Conservation (phyloP, 2,329 filamentous ascomycete genomes). For the Clarireedia hainanense region DNA sequence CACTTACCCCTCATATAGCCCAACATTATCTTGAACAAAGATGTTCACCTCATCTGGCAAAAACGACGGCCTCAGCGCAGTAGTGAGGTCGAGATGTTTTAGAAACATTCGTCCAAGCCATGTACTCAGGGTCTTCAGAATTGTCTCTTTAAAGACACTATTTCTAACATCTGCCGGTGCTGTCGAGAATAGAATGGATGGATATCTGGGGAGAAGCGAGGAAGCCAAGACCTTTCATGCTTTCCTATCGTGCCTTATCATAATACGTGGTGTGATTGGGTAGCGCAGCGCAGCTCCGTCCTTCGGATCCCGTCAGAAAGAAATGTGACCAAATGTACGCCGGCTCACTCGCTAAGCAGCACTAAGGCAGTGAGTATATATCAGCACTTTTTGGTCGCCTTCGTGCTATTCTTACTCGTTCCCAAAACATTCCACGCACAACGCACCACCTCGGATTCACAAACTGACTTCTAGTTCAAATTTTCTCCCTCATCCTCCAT, state of each 20-base stretch:
- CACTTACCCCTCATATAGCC: conserved; percentile 89
- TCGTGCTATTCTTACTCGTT: neutral
- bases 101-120: conserved; percentile 83
- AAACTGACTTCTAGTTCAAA: neutral
- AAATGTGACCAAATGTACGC: neutral
- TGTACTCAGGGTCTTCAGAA: conserved; percentile 11
- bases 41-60: conserved; percentile 89
- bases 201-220: neutral
- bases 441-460: neutral
- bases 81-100: conserved; percentile 91
- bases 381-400: too few species aligned
- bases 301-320: too few species aligned
- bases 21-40: conserved; percentile 96
- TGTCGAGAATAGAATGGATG: too few species aligned
- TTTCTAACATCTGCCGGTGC: neutral
- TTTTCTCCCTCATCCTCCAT: neutral
- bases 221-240: neutral
- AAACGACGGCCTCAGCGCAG: conserved; percentile 86
- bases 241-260: neutral
- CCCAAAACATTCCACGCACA: neutral
- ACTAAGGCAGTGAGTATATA: too few species aligned
- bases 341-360: conserved; percentile 3
- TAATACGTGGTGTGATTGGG: neutral
- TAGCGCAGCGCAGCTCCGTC: neutral
- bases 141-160: neutral